Base-by-base conservation (phyloP, 1,284 basidiomycete species). In the Athelia sp. region DNA sequence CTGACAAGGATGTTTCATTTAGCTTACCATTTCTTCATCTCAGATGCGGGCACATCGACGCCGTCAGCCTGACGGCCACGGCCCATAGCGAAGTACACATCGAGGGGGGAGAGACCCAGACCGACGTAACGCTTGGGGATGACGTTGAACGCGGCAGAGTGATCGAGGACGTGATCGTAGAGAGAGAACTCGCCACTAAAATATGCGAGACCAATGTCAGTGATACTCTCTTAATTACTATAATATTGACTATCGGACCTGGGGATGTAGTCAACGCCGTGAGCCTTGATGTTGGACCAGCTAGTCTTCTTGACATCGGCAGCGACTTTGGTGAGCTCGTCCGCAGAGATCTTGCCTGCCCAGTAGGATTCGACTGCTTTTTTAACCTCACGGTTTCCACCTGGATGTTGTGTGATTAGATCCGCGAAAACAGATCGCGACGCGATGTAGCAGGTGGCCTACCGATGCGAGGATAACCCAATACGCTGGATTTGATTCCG, bases 331-430 rank as follows among this genome's bases (percentile, higher is more conserved):
- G 87, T 87, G 61, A 99, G 88, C 60, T 95, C 91, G 60, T 92
- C 91, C 46, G 85, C 91, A 55, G 87, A 81, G 67, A 87, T 78
- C 75, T 98, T 99, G 71, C 89, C 92, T 46, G 81, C 91, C 97
- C 97, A 99, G 82, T 98, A 99, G 56, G 90, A 86, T 74, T 98
- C 95, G 62, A 96, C 90, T 60, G 95, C 94, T 78, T 99, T 99
- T 79, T 99, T 99, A 62, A 97, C 85, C 77, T 98, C 94, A 78
- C 95, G 91, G 76, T 93, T 89, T 53, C 88, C 86, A 75, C 92
- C 92, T 90, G 42, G 32, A 49, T 17, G 44, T 24, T 1, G n/a
- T 2, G 24, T 48, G n/a, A 26, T 18, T 21, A 50, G 26, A 35
- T n/a, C 32, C n/a, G 21, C 47, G 14, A 46, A 43, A 38, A 47